Conservation (phyloP, 129 eudicot genomes). For the Solidago caesia region DNA sequence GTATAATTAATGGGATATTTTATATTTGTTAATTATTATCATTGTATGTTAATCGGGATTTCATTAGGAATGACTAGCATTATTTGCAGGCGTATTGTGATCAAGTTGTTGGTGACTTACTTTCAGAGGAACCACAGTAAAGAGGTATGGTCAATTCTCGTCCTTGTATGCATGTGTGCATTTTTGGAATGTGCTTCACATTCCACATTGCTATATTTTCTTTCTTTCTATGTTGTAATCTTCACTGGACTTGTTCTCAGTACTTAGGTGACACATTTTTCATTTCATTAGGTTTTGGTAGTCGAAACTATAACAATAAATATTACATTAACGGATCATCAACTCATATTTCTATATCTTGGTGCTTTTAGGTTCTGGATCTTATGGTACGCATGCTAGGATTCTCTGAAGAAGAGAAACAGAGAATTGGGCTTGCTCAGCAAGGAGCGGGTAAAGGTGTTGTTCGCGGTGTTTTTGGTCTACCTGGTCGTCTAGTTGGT, state of each 20-base stretch:
- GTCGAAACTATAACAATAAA: neutral
- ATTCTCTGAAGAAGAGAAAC: constrained; percentile 95
- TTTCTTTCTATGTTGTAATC: neutral
- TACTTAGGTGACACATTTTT: neutral
- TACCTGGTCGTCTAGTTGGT: constrained; percentile 97
- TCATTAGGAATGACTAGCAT: constrained; percentile 6
- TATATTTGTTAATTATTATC: neutral
- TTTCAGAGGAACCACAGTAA: constrained; percentile 98
- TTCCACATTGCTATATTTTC: neutral
- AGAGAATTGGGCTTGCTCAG: constrained; percentile 92
- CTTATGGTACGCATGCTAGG: constrained; percentile 99
- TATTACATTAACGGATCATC: neutral
- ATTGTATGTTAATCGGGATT: constrained; percentile 17
- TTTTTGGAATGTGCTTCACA: neutral
- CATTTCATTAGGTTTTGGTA: neutral
- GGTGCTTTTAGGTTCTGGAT: constrained; percentile 71
- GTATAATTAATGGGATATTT: constrained; percentile 1
- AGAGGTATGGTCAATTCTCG: constrained; percentile 54
- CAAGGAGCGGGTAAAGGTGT: constrained; percentile 95
- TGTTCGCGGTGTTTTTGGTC: constrained; percentile 92
- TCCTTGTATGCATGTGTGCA: neutral
- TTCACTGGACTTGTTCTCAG: neutral
- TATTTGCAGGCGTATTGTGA: constrained; percentile 94
- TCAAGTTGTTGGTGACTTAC: constrained; percentile 96
- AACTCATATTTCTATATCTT: neutral